These are phyloP conservation scores for Flaveria robusta DNA, from an alignment of 129 eudicot genomes.

Conservation along the genomic window DNA sequence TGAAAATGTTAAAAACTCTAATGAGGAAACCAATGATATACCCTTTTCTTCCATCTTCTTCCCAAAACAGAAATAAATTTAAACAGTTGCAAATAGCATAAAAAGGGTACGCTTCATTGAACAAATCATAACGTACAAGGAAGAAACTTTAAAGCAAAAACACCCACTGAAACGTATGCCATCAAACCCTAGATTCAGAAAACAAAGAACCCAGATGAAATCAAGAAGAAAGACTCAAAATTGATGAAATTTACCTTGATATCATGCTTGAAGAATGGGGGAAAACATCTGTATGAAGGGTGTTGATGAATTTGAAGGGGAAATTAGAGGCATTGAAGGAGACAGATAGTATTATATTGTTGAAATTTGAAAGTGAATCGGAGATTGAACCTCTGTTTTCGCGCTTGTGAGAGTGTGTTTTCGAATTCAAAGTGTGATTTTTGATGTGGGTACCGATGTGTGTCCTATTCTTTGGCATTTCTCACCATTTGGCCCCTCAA, in stretches of 20 bases:
- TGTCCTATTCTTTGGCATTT: constrained; percentile 36
- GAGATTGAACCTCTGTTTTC: constrained; percentile 33
- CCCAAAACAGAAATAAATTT: constrained; percentile 1
- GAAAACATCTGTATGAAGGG: not conserved
- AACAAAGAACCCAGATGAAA: constrained; percentile 13
- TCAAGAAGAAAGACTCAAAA: not conserved
- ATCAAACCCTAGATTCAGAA: constrained; percentile 34
- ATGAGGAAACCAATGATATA: not conserved
- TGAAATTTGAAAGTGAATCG: constrained; percentile 29
- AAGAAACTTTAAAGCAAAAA: not conserved
- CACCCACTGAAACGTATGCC: not conserved
- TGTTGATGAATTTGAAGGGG: no score
- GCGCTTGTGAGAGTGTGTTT: constrained; percentile 37
- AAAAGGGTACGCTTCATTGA: not conserved
- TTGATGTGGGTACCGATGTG: constrained; percentile 27
- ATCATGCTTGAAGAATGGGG: constrained; percentile 16
- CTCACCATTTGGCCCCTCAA: constrained; percentile 27
- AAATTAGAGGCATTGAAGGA: constrained; percentile 17
- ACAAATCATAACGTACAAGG: constrained; percentile 9
- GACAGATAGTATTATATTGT: constrained; percentile 19
- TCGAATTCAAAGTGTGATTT: constrained; percentile 31
- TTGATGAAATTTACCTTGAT: constrained; percentile 12
- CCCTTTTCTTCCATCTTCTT: not conserved
- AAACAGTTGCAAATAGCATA: constrained; percentile 3
- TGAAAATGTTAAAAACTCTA: no score